Percentiles rank a stretch among this genome's conserved stretches.
Evolutionary conservation across 257 asterid species (phyloP).

Genomic region (Ehretia macrophylla): DNA sequence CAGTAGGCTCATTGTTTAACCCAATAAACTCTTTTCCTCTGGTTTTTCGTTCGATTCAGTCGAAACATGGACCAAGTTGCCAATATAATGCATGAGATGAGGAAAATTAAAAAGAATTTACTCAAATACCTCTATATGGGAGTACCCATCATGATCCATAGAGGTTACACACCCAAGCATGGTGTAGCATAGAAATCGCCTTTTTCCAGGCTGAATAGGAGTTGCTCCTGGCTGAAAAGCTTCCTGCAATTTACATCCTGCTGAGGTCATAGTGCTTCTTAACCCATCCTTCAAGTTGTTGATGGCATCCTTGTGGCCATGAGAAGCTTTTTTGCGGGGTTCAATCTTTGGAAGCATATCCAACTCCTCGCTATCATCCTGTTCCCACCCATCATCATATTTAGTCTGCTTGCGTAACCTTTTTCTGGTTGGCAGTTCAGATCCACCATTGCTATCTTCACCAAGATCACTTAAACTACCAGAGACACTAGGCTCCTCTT

Average conservation of each 20-base stretch:
- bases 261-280: conserved; percentile 30
- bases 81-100: neutral
- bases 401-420: conserved; percentile 51
- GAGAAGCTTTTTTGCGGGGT: conserved; percentile 50
- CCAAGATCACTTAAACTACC: conserved; percentile 74
- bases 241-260: conserved; percentile 66
- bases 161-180: conserved; percentile 92
- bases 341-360: conserved; percentile 48
- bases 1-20: too few species aligned
- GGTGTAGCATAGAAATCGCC: conserved; percentile 84
- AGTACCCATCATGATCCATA: conserved; percentile 87
- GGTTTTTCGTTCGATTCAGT: too few species aligned
- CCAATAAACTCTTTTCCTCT: too few species aligned
- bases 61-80: neutral
- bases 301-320: conserved; percentile 35
- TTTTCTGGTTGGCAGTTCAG: conserved; percentile 63
- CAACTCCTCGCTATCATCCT: conserved; percentile 44
- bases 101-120: neutral
- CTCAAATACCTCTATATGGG: conserved; percentile 79
- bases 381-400: conserved; percentile 58
- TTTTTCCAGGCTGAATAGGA: conserved; percentile 79
- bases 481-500: conserved; percentile 51
- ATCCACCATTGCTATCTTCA: conserved; percentile 64
- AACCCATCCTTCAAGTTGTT: conserved; percentile 36
- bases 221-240: conserved; percentile 93